Conservation (phyloP, 1,139 yeast genomes). For the Debaryomyces psychrophilus region DNA sequence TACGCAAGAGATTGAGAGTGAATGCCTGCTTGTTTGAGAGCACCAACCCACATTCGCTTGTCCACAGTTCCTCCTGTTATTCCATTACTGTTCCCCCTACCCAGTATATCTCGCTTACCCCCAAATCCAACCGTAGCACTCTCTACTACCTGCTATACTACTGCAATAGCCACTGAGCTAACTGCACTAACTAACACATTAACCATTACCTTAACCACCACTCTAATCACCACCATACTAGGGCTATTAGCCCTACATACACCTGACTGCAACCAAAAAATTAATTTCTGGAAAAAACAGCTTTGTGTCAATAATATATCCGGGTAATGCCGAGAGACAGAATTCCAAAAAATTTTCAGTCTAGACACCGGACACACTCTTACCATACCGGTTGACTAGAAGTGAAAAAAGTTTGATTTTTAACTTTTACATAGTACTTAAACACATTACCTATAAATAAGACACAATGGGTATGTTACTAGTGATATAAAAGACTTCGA, state of each 20-base stretch:
- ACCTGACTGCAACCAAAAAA: neutral
- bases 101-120: no score
- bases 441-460: slow-evolving; percentile 12
- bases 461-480: slow-evolving; percentile 21
- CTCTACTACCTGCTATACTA: no score
- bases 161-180: no score
- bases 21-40: no score
- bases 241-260: neutral
- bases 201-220: no score
- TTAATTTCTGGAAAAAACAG: neutral
- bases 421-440: slow-evolving; percentile 5
- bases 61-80: no score
- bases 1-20: no score
- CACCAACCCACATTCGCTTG: no score
- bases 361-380: slow-evolving; percentile 4
- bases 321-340: slow-evolving; percentile 5
- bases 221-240: neutral
- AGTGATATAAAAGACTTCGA: slow-evolving; percentile 1
- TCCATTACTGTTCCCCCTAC: no score
- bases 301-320: slow-evolving; percentile 3
- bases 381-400: slow-evolving; percentile 1
- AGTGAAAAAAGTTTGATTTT: slow-evolving; percentile 7
- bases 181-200: no score
- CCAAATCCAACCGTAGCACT: no score
- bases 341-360: slow-evolving; percentile 11